phyloP scores from a whole-genome alignment of 1,284 basidiomycete species.

The Dichomitus squalens region DNA sequence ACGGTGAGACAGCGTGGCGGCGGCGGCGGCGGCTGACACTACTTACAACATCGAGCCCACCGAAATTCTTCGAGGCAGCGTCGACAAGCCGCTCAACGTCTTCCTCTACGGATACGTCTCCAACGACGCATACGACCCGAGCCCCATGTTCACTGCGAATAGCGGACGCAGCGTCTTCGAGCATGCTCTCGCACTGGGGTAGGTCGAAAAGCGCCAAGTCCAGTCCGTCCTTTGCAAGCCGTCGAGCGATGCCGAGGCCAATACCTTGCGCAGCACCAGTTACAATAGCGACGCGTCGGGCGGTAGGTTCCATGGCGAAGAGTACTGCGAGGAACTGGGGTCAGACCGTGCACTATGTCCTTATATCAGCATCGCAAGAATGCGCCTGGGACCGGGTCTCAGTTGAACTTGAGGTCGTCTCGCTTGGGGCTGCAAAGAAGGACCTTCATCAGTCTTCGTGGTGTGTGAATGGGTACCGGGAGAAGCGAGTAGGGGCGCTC shows the following conservation, averaged over 20 bases:
- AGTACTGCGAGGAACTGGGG: too few species aligned
- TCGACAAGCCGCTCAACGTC: constrained; percentile 34
- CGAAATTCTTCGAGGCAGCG: constrained; percentile 29
- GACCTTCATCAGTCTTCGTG: too few species aligned
- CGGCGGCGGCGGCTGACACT: too few species aligned
- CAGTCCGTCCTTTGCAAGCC: constrained; percentile 33
- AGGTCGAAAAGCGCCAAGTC: constrained; percentile 33
- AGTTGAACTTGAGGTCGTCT: too few species aligned
- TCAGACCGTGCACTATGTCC: too few species aligned
- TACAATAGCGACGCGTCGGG: not conserved
- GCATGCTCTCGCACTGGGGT: constrained; percentile 15
- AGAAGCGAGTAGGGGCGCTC: too few species aligned
- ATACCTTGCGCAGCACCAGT: not conserved
- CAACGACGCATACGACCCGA: constrained; percentile 25
- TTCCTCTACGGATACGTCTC: constrained; percentile 33
- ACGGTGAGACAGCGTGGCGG: too few species aligned
- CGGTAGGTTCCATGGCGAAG: not conserved
- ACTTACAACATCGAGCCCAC: constrained; percentile 25
- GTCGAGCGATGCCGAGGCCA: not conserved
- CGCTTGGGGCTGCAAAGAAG: too few species aligned
- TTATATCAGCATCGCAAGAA: too few species aligned
- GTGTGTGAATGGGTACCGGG: too few species aligned
- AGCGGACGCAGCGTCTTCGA: constrained; percentile 24
- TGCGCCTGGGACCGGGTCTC: too few species aligned
- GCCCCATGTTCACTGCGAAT: constrained; percentile 21